phyloP scores from a whole-genome alignment of 1,139 yeast species.

The Barnettozyma hawaiiensis region DNA sequence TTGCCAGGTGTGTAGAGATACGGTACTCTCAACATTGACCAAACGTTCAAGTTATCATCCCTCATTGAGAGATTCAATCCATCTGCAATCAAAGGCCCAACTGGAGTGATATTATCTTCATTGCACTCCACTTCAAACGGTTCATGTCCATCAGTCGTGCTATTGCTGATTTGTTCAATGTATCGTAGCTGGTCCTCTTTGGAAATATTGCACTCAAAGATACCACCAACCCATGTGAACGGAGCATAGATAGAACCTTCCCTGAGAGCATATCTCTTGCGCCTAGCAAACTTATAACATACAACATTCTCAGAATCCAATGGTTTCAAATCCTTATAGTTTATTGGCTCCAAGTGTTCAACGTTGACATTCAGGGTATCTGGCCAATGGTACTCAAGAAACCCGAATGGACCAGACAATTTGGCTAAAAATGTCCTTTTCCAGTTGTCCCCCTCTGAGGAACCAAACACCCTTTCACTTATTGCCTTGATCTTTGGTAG shows the following conservation, averaged over 20 bases:
- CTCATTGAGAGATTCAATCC: conserved; percentile 46
- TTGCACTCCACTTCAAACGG: conserved; percentile 35
- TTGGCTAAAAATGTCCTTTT: too few species aligned
- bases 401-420: conserved; percentile 5
- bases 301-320: conserved; percentile 30
- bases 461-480: not conserved
- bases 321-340: conserved; percentile 15
- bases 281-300: conserved; percentile 60
- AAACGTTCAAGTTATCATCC: conserved; percentile 24
- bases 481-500: not conserved
- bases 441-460: too few species aligned
- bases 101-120: conserved; percentile 36
- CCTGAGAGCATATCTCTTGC: conserved; percentile 51
- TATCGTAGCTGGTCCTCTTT: conserved; percentile 27
- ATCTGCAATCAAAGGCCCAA: conserved; percentile 59
- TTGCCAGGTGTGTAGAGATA: conserved; percentile 48
- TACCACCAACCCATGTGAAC: conserved; percentile 58
- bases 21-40: conserved; percentile 47
- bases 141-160: conserved; percentile 12
- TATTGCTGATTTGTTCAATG: conserved; percentile 26
- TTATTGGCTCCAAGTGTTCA: conserved; percentile 14
- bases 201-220: conserved; percentile 48
- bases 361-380: conserved; percentile 9
- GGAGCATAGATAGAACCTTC: conserved; percentile 50
- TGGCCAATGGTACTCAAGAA: conserved; percentile 4